A percentile compares a stretch with the other conserved stretches of the same genome.
These are phyloP conservation scores for Triticum dicoccoides DNA, from an alignment of 176 grass and related monocot genomes.

Conservation along the genomic window DNA sequence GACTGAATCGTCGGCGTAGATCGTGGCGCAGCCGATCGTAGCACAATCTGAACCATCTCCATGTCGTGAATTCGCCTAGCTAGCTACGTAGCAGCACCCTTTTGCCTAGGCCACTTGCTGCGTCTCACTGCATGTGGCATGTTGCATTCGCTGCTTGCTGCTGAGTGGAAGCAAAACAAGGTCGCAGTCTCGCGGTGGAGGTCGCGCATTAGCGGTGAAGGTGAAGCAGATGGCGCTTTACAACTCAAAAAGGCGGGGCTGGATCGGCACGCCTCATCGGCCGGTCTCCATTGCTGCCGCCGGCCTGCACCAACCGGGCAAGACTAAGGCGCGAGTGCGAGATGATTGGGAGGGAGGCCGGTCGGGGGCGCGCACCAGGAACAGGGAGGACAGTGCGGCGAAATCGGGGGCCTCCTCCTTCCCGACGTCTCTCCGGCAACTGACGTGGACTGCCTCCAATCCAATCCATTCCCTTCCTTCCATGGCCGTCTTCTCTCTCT, in stretches of 20 bases:
- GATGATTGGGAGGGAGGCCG: conserved; percentile 16
- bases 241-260: conserved; percentile 29
- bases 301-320: conserved; percentile 36
- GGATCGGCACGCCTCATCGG: neutral
- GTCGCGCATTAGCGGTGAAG: conserved; percentile 21
- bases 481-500: neutral
- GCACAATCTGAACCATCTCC: neutral
- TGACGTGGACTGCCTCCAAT: conserved; percentile 14
- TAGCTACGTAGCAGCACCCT: no score
- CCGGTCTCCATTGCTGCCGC: conserved; percentile 7
- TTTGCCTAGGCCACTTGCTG: neutral
- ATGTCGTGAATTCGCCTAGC: neutral
- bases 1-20: conserved; percentile 34
- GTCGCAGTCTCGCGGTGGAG: neutral
- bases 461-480: neutral
- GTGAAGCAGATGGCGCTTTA: conserved; percentile 20
- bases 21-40: neutral
- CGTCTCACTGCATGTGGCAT: neutral
- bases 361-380: neutral
- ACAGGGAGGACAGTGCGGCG: conserved; percentile 17
- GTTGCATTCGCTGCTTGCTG: neutral
- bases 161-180: neutral
- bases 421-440: conserved; percentile 20
- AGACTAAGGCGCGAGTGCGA: neutral
- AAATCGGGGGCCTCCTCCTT: neutral